Evolutionary conservation across 169 alveolate species (phyloP).

Genomic region (Eimeria brunetti): DNA sequence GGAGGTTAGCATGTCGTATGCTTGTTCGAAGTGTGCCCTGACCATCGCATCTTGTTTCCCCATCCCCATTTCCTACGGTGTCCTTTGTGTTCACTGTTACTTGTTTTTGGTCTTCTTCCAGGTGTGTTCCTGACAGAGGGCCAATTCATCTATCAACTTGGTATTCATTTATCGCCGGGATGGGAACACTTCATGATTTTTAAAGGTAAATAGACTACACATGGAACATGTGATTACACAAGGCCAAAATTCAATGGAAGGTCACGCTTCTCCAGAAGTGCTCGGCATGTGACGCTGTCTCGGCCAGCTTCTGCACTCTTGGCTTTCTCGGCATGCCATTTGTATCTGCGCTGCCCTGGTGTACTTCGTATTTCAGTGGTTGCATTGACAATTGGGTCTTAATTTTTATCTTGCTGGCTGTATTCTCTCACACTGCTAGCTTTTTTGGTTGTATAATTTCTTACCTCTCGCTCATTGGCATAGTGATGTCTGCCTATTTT

Average conservation of each 20-base stretch:
- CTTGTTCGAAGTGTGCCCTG: neutral
- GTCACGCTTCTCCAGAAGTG: neutral
- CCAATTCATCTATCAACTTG: slow-evolving; percentile 89
- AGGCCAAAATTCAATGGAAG: neutral
- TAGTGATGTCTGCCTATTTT: neutral
- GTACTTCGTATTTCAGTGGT: neutral
- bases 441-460: neutral
- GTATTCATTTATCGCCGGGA: slow-evolving; percentile 91
- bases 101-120: neutral
- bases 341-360: neutral
- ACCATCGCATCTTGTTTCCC: neutral
- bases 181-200: slow-evolving; percentile 94
- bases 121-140: slow-evolving; percentile 88
- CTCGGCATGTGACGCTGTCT: neutral
- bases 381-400: neutral
- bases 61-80: neutral
- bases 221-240: neutral
- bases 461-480: neutral
- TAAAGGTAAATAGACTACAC: slow-evolving; percentile 81
- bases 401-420: neutral
- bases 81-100: neutral
- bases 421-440: neutral
- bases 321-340: neutral
- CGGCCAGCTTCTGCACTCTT: neutral
- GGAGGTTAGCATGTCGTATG: neutral